Percentiles rank a stretch among this genome's conserved stretches.
Evolutionary conservation across 2,329 filamentous ascomycete genomes (phyloP).

Genomic region (Fusarium siculi): DNA sequence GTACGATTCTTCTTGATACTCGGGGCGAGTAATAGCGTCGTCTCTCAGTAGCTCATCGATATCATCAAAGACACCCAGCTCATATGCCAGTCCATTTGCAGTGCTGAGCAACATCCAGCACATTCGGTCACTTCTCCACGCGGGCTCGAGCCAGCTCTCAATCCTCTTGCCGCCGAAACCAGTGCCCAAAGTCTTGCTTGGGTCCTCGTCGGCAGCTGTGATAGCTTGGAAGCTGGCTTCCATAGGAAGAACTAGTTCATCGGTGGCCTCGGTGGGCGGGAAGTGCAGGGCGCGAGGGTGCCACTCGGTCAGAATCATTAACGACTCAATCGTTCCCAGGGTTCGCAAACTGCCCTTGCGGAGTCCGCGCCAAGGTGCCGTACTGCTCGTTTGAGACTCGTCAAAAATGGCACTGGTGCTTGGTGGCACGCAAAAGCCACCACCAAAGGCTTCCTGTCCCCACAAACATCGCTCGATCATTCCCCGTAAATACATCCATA

Average conservation of each 20-base stretch:
- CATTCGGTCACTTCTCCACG: slow-evolving; percentile 94
- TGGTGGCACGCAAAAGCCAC: slow-evolving; percentile 82
- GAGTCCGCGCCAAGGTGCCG: slow-evolving; percentile 75
- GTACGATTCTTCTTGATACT: slow-evolving; percentile 80
- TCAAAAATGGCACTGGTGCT: slow-evolving; percentile 61
- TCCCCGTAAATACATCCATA: slow-evolving; percentile 92
- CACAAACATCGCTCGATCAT: slow-evolving; percentile 97
- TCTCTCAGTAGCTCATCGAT: slow-evolving; percentile 76
- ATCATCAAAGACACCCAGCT: slow-evolving; percentile 94
- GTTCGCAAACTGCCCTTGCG: slow-evolving; percentile 84
- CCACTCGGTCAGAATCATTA: slow-evolving; percentile 97
- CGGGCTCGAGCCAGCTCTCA: slow-evolving; percentile 95
- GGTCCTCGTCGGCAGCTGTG: slow-evolving; percentile 52
- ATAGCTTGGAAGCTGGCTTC: slow-evolving; percentile 60
- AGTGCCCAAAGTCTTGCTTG: slow-evolving; percentile 51
- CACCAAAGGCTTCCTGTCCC: slow-evolving; percentile 95
- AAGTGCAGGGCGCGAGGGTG: slow-evolving; percentile 95
- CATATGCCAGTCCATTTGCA: slow-evolving; percentile 88
- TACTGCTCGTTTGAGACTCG: slow-evolving; percentile 72
- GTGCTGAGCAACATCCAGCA: slow-evolving; percentile 98
- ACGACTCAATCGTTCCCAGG: slow-evolving; percentile 90
- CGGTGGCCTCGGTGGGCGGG: slow-evolving; percentile 80
- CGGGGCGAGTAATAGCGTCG: slow-evolving; percentile 67
- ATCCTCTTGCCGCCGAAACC: slow-evolving; percentile 85
- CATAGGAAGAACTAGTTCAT: slow-evolving; percentile 73